phyloP scores from a whole-genome alignment of 306 rosid species.

The Cyamopsis tetragonoloba region DNA sequence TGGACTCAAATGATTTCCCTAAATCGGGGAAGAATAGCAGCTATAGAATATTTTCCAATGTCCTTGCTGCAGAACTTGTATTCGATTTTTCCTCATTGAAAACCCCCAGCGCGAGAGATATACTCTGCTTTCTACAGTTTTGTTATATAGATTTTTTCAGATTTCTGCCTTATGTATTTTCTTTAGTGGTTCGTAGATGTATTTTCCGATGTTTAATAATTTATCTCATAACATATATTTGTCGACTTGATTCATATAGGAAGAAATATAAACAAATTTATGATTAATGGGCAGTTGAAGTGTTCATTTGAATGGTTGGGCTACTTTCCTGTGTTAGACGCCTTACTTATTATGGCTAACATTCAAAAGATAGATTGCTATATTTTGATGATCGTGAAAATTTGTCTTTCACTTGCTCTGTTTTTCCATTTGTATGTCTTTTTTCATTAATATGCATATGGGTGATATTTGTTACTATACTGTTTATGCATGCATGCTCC shows the following conservation, averaged over 20 bases:
- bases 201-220: conserved; percentile 34
- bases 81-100: conserved; percentile 26
- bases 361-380: conserved; percentile 4
- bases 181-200: conserved; percentile 43
- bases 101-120: conserved; percentile 25
- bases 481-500: background rate
- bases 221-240: conserved; percentile 9
- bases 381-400: background rate
- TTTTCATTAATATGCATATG: background rate
- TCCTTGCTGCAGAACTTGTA: conserved; percentile 21
- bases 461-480: background rate
- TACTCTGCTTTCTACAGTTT: conserved; percentile 36
- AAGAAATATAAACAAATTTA: conserved; percentile 41
- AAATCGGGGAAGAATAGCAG: conserved; percentile 25
- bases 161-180: conserved; percentile 37
- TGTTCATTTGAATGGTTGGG: background rate
- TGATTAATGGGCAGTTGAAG: conserved; percentile 16
- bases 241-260: conserved; percentile 36
- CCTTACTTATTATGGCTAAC: background rate
- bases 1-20: conserved; percentile 31
- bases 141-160: conserved; percentile 29
- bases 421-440: background rate
- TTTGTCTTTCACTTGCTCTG: background rate
- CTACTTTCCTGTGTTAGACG: background rate
- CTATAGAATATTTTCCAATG: conserved; percentile 1